Base-by-base conservation (phyloP, 1,139 yeast species). In the Magnusiomyces suaveolens region DNA sequence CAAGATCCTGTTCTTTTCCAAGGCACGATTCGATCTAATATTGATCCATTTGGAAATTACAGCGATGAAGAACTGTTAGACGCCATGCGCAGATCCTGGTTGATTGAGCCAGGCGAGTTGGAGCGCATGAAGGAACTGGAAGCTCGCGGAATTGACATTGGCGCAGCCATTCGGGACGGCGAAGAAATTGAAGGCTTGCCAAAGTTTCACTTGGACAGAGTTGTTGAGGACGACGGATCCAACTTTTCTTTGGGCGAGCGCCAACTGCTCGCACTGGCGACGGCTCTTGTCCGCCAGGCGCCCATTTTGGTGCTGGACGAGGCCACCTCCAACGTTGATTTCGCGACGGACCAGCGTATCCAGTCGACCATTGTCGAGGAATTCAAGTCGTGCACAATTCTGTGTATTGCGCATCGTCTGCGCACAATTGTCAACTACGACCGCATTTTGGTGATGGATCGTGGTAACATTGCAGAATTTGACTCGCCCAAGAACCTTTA, bases 271-370 rank as follows among this genome's bases (percentile, higher is more conserved):
- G 84, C 92, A 1, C 76, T 86, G 60, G 87, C 92, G 0, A 76
- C 94, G 61, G 90, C 95, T 0, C 72, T 86, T 59, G 87, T 84
- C n/a, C 77, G 87, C 59, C 76, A 79, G 51, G 74, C 87, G 3
- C 80, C 77, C 64, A 80, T 86, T 56, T 71, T 86, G 60, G 81
- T 86, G 57, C 69, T 86, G 57, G 95, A 86, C 66, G 95, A 86
- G 67, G 94, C 95, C 18, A 86, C 95, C 0, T 84, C 94, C 0
- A 81, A 86, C 10, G 92, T 86, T 46, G 95, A 86, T 66, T 83
- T 82, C 64, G 87, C 81, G 60, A 84, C 94, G 0, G 94, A 86
- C 67, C 73, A 79, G 48, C 79, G 78, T 65, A 83, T 87, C 61
- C 95, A 86, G 68, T 63, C 71, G 3, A 82, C 87, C 29, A 83